phyloP scores from a whole-genome alignment of 306 rosid genomes.

The Cicer bijugum region DNA sequence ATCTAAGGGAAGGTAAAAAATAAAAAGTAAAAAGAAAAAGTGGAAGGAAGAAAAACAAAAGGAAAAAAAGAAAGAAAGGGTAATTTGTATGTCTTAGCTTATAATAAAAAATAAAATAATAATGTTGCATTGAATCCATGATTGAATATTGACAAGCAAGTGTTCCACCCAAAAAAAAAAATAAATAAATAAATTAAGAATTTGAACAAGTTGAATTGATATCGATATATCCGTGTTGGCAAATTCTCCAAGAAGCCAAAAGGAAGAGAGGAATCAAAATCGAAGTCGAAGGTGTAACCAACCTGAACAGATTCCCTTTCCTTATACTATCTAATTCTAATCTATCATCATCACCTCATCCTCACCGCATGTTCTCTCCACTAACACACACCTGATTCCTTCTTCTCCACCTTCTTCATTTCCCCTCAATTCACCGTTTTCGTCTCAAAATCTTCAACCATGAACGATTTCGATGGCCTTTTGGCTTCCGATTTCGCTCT shows the following conservation, averaged over 20 bases:
- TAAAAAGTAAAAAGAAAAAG: background rate
- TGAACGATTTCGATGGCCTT: conserved; percentile 96
- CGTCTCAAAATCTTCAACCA: conserved; percentile 39
- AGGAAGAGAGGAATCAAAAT: background rate
- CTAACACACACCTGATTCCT: conserved; percentile 44
- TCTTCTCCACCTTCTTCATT: conserved; percentile 7
- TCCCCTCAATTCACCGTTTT: conserved; percentile 5
- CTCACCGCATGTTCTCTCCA: conserved; percentile 42
- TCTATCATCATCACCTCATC: background rate
- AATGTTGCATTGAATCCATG: conserved; percentile 24
- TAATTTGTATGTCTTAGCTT: background rate
- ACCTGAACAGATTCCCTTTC: background rate
- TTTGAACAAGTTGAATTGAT: conserved; percentile 11
- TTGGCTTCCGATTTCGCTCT: conserved; percentile 71
- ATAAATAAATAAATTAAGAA: background rate
- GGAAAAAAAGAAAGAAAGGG: background rate
- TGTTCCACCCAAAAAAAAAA: background rate
- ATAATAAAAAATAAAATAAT: background rate
- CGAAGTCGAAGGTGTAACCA: background rate
- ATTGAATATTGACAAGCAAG: conserved; percentile 29
- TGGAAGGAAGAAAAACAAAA: background rate
- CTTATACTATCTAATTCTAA: background rate
- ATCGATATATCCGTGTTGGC: conserved; percentile 13
- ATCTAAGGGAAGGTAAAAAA: background rate
- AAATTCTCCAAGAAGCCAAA: conserved; percentile 18